Evolutionary conservation across 495 filamentous ascomycete genomes (phyloP).

Genomic region (Trichocladium antarcticum): DNA sequence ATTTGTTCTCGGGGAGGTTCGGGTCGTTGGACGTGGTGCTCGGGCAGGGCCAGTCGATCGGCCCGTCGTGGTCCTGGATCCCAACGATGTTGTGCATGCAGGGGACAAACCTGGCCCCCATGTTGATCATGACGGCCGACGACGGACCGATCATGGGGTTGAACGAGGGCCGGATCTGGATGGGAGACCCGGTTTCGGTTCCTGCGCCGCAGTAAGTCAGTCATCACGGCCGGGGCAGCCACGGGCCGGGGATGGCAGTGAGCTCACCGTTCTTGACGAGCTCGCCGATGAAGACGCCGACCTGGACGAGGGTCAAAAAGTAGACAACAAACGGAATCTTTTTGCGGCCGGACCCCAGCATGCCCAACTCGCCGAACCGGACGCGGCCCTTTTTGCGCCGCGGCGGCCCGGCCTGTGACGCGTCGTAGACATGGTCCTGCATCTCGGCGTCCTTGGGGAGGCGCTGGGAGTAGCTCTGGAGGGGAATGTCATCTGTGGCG

Average conservation of each 20-base stretch:
- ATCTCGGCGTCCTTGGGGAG: slow-evolving; percentile 31
- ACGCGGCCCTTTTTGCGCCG: slow-evolving; percentile 28
- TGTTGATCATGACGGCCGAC: slow-evolving; percentile 80
- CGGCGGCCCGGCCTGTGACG: slow-evolving; percentile 18
- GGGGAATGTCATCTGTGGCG: slow-evolving; percentile 55
- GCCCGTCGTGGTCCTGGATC: slow-evolving; percentile 42
- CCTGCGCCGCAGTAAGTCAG: slow-evolving; percentile 36
- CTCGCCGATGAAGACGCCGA: slow-evolving; percentile 84
- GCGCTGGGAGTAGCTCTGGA: slow-evolving; percentile 39
- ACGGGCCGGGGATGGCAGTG: background rate
- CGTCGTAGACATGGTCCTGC: slow-evolving; percentile 43
- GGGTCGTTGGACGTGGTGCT: slow-evolving; percentile 50
- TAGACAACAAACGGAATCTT: slow-evolving; percentile 78
- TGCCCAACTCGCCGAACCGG: slow-evolving; percentile 39
- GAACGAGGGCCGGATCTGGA: slow-evolving; percentile 73
- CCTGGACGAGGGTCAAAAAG: slow-evolving; percentile 61
- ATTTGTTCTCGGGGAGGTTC: slow-evolving; percentile 38
- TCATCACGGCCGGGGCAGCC: too few species aligned
- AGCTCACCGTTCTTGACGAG: slow-evolving; percentile 66
- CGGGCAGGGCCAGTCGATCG: slow-evolving; percentile 60
- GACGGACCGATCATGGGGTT: slow-evolving; percentile 97
- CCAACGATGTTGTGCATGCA: slow-evolving; percentile 80
- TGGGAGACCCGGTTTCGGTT: slow-evolving; percentile 59
- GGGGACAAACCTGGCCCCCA: slow-evolving; percentile 85
- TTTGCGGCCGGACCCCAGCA: slow-evolving; percentile 38